phyloP scores from a whole-genome alignment of 2,329 filamentous ascomycete genomes.

The Ophiostoma ips region DNA sequence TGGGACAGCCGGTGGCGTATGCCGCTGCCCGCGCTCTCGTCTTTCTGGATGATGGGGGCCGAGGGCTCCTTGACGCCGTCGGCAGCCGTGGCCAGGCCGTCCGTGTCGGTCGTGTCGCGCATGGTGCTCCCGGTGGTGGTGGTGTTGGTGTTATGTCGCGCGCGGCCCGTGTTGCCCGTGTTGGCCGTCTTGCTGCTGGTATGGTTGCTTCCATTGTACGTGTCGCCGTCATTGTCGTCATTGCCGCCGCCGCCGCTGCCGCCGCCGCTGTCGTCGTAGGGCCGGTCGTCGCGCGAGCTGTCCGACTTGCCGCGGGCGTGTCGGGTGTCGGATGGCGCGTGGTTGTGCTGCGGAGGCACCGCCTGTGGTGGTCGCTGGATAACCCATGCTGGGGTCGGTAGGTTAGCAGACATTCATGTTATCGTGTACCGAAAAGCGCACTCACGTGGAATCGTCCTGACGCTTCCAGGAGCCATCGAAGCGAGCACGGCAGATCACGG shows the following conservation, averaged over 20 bases:
- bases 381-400: constrained; percentile 14
- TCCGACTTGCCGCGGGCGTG: constrained; percentile 1
- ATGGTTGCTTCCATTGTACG: not conserved
- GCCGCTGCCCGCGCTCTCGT: not conserved
- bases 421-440: too few relatives aligned
- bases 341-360: constrained; percentile 14
- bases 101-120: not conserved
- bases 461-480: constrained; percentile 4
- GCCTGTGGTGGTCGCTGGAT: constrained; percentile 13
- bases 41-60: not conserved
- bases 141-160: too few relatives aligned
- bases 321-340: constrained; percentile 10
- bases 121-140: not conserved
- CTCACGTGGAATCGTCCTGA: constrained; percentile 7
- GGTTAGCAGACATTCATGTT: not conserved
- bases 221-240: not conserved
- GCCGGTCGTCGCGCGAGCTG: not conserved
- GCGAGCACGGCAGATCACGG: not conserved
- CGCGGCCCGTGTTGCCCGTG: not conserved
- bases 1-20: constrained; percentile 23
- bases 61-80: not conserved
- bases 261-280: not conserved
- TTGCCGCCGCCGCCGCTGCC: not conserved
- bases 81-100: not conserved
- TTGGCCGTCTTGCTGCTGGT: not conserved